Base-by-base conservation (phyloP, 2,329 filamentous ascomycete species). In the Microdochium paspali region DNA sequence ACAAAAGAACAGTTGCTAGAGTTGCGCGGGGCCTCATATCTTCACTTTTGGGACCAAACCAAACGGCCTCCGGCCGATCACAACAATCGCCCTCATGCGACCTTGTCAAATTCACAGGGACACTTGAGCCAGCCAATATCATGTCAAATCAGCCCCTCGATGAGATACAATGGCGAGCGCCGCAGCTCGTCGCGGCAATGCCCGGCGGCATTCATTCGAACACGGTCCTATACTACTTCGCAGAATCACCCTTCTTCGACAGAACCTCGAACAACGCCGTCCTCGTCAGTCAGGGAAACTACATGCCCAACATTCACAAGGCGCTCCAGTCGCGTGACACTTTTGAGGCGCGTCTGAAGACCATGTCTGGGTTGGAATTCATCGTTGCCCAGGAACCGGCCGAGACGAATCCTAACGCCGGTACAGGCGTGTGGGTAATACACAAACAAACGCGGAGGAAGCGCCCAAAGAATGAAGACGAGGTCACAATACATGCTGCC, bases 361-460 rank as follows among this genome's bases (percentile, higher is more conserved):
- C 75, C 49, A 85, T 85, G 81, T 74, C 76, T 1, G 82, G 82
- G 2, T 67, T 84, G 44, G 82, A 85, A 65, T 85, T 80, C 59
- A 71, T 83, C 45, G 79, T 85, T 46, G 79, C 78, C 31, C 76
- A 84, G 58, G 78, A 82, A 53, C 80, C 80, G 1, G 78, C 79
- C 24, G 79, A 84, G 61, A 80, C 74, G 56, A 76, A 72, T 0
- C 79, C 78, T 0, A 79, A 78, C n/a, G 69, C 66, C 31, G 74
- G 74, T 21, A 84, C 80, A 0, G 81, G 80, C 24, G 79, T 85
- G 9, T 85, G 81, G 81, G 77, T 84, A 24, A 83, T 85, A 54
- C 75, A 80, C 57, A 85, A 85, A 68, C 82, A 85, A 64, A 80
- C 74, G 24, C 69, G 82, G 45, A 71, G 76, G 50, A 82, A 82